Conservation (phyloP, 2,329 filamentous ascomycete species). For the Venturia oleaginea region DNA sequence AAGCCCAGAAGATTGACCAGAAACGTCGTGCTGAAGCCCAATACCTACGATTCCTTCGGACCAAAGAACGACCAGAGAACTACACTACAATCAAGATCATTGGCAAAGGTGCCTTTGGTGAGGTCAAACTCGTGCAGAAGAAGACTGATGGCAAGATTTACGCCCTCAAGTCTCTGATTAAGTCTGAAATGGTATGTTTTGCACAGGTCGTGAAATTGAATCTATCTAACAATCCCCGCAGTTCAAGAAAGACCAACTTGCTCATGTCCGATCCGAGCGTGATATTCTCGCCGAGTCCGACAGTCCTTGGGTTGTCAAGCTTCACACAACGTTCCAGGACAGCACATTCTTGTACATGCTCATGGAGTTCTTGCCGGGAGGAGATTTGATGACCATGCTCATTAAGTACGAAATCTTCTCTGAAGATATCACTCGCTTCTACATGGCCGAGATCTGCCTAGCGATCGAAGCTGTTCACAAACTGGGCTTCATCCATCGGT, state of each 20-base stretch:
- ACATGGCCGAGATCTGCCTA: constrained; percentile 95
- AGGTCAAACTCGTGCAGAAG: constrained; percentile 95
- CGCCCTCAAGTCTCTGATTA: constrained; percentile 95
- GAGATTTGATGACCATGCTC: constrained; percentile 98
- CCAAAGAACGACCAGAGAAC: constrained; percentile 86
- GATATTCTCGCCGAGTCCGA: constrained; percentile 98
- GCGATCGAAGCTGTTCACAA: constrained; percentile 99
- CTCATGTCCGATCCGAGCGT: constrained; percentile 93
- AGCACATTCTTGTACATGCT: constrained; percentile 94
- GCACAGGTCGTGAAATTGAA: neutral
- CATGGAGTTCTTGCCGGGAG: constrained; percentile 98
- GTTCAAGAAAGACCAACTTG: constrained; percentile 97
- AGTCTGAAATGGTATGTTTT: constrained; percentile 73
- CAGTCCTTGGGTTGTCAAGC: constrained; percentile 97
- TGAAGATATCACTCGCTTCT: constrained; percentile 96
- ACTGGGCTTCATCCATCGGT: constrained; percentile 97
- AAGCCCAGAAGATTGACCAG: constrained; percentile 75
- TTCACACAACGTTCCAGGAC: constrained; percentile 97
- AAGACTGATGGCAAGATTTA: constrained; percentile 96
- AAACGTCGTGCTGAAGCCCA: constrained; percentile 83
- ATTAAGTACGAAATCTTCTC: constrained; percentile 99
- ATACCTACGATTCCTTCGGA: constrained; percentile 88
- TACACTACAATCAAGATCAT: constrained; percentile 97
- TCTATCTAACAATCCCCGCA: constrained; percentile 22
- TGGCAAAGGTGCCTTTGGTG: constrained; percentile 96